Conservation (phyloP, 129 eudicot species). For the Helianthus annuus region HanXRQr2.0-SUNRISE NC_035437.2:103845058-103845557, state of each 20-base stretch:
- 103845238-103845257: slow-evolving; percentile 39
- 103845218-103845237: slow-evolving; percentile 34
- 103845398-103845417: slow-evolving; percentile 66
- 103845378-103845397: slow-evolving; percentile 63
- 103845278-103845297: slow-evolving; percentile 53
- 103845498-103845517: slow-evolving; percentile 52
- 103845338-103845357: slow-evolving; percentile 49
- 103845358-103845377: slow-evolving; percentile 73
- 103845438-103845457: slow-evolving; percentile 45
- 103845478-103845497: slow-evolving; percentile 46
- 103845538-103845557: slow-evolving; percentile 63
- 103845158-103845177: slow-evolving; percentile 57
- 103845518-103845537: slow-evolving; percentile 52
- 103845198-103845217: slow-evolving; percentile 60
- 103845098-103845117: slow-evolving; percentile 26
- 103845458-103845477: slow-evolving; percentile 11
- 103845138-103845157: slow-evolving; percentile 60
- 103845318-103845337: slow-evolving; percentile 32
- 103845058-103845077: slow-evolving; percentile 43
- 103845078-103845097: slow-evolving; percentile 19
- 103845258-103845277: slow-evolving; percentile 29
- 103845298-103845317: slow-evolving; percentile 28
- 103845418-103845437: slow-evolving; percentile 47
- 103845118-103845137: slow-evolving; percentile 57
- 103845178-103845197: slow-evolving; percentile 62